These are phyloP conservation scores for Scheffersomyces quercinus DNA, from an alignment of 1,139 yeast species.

Conservation along the genomic window DNA sequence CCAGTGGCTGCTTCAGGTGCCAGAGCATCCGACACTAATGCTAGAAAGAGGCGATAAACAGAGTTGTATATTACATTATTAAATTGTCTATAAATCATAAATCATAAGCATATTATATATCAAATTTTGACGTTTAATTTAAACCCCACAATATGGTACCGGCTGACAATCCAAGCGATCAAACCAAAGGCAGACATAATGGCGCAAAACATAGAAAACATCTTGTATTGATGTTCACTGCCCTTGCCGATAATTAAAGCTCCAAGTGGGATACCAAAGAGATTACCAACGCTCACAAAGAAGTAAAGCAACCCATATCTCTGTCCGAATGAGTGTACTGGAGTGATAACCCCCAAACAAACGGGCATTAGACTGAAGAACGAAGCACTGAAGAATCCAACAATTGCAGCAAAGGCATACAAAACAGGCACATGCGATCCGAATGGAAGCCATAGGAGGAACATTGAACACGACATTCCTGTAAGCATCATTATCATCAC, in stretches of 20 bases:
- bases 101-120: slow-evolving; percentile 1
- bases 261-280: slow-evolving; percentile 46
- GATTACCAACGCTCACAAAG: slow-evolving; percentile 40
- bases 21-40: not conserved
- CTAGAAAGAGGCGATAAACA: slow-evolving; percentile 2
- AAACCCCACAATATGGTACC: slow-evolving; percentile 35
- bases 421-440: slow-evolving; percentile 31
- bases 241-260: slow-evolving; percentile 43
- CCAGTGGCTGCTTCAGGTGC: not conserved
- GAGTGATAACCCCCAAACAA: slow-evolving; percentile 42
- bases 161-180: slow-evolving; percentile 32
- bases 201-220: slow-evolving; percentile 40
- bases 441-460: slow-evolving; percentile 42
- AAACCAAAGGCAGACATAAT: slow-evolving; percentile 29
- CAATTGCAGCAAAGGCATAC: slow-evolving; percentile 37
- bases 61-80: not conserved
- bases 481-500: slow-evolving; percentile 38
- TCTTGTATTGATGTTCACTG: slow-evolving; percentile 27
- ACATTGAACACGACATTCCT: slow-evolving; percentile 31
- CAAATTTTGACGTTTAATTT: slow-evolving; percentile 33
- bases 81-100: not conserved
- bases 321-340: slow-evolving; percentile 40
- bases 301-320: slow-evolving; percentile 42
- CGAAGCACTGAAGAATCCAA: slow-evolving; percentile 31
- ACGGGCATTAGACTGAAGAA: slow-evolving; percentile 41